Evolutionary conservation across 495 filamentous ascomycete genomes (phyloP).

Genomic region (Alectoria sarmentosa): DNA sequence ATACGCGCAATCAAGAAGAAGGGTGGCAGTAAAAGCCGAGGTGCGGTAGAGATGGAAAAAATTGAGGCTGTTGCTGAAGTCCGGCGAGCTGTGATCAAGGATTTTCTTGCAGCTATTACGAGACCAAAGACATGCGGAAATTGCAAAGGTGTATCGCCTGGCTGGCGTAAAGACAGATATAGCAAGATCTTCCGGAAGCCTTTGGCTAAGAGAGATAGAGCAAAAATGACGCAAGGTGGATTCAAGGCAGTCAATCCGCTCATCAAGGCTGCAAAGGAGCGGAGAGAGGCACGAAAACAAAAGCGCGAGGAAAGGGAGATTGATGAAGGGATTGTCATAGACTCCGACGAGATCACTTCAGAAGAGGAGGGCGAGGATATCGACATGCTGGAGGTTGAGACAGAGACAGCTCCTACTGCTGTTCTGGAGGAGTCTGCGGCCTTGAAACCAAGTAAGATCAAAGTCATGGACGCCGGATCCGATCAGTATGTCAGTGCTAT

Average conservation of each 20-base stretch:
- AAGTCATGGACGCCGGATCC: slow-evolving; percentile 28
- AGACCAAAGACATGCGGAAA: slow-evolving; percentile 59
- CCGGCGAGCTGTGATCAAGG: slow-evolving; percentile 66
- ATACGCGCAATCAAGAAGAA: slow-evolving; percentile 52
- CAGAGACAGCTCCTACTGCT: slow-evolving; percentile 34
- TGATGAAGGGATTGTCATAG: slow-evolving; percentile 35
- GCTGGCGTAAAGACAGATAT: slow-evolving; percentile 76
- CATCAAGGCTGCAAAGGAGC: slow-evolving; percentile 35
- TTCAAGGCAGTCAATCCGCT: slow-evolving; percentile 60
- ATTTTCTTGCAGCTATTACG: slow-evolving; percentile 66
- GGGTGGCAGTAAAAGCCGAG: slow-evolving; percentile 38
- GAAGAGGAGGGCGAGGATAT: slow-evolving; percentile 41
- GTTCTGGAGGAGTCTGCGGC: slow-evolving; percentile 37
- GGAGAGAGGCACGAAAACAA: slow-evolving; percentile 22
- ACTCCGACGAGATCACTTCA: slow-evolving; percentile 28
- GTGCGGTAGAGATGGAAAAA: slow-evolving; percentile 55
- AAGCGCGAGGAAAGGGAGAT: slow-evolving; percentile 24
- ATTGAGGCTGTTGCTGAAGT: slow-evolving; percentile 73
- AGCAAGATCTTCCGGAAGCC: slow-evolving; percentile 90
- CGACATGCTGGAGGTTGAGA: slow-evolving; percentile 35
- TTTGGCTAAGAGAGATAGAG: slow-evolving; percentile 59
- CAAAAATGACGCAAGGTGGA: slow-evolving; percentile 63
- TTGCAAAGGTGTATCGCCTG: slow-evolving; percentile 69
- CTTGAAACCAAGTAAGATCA: slow-evolving; percentile 30
- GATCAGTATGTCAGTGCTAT: slow-evolving; percentile 66